A percentile compares a stretch with the other conserved stretches of the same genome.
Conservation (phyloP, 768 basidiomycete genomes). For the Lyophyllum atratum region DNA sequence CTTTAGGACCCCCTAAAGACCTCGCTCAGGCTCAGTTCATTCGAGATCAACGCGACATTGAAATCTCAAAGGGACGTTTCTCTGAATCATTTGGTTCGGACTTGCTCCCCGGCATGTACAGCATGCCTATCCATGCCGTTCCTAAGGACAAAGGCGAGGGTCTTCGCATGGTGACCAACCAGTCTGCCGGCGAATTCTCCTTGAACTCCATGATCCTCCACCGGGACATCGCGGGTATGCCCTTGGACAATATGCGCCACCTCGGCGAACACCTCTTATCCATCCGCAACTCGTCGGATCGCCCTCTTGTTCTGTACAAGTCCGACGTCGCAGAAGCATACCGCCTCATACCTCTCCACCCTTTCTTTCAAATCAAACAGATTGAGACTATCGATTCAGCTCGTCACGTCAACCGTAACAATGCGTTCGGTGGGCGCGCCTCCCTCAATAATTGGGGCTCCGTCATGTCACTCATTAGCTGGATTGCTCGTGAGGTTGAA, state of each 20-base stretch:
- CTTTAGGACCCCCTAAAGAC: conserved; percentile 3
- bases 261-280: conserved; percentile 25
- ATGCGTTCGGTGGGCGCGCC: conserved; percentile 31
- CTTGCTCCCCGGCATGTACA: conserved; percentile 46
- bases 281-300: conserved; percentile 9
- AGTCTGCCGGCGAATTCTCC: conserved; percentile 31
- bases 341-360: conserved; percentile 20
- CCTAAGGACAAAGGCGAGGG: conserved; percentile 35
- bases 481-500: conserved; percentile 30
- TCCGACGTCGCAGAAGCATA: conserved; percentile 40
- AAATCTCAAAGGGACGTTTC: conserved; percentile 23
- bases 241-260: conserved; percentile 34
- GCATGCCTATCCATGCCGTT: conserved; percentile 37
- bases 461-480: conserved; percentile 28
- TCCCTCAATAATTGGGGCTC: conserved; percentile 26
- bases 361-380: conserved; percentile 25
- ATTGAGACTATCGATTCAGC: conserved; percentile 27
- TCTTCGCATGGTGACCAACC: conserved; percentile 39
- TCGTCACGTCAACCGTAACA: conserved; percentile 32
- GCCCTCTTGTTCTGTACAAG: conserved; percentile 30
- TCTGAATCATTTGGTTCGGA: conserved; percentile 33
- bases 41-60: conserved; percentile 24
- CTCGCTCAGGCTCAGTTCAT: conserved; percentile 23
- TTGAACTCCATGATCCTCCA: conserved; percentile 37
- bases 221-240: conserved; percentile 20